Base-by-base conservation (phyloP, 1,139 yeast genomes). In the Debaryomycetaceae sp. region DNA sequence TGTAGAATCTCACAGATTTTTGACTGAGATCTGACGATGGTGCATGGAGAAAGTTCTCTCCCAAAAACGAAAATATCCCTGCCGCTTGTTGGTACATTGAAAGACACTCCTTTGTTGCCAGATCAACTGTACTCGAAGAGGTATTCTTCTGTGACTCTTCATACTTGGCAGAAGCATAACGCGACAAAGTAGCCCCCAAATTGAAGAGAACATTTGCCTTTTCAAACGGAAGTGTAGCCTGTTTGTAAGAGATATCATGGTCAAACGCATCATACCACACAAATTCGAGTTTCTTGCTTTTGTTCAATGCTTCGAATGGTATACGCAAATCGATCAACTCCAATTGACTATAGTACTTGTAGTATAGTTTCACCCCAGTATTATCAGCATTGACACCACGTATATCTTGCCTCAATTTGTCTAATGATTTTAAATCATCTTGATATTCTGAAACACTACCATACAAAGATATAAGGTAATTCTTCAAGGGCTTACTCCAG, bases 41-140 rank as follows among this genome's bases (percentile, higher is more conserved):
- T 0, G 97, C 95, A 64, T 91, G 95, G 34, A 91, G 65, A 58
- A 92, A 92, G 61, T 86, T 87, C 50, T 87, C 92, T 37, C 83
- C 74, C 29, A 91, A 70, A 50, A 79, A 87, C 46, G 77, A 75
- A 52, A 77, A 84, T 16, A 89, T 74, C 1, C 96, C 95, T 1
- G 95, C 85, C 2, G 96, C 82, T 45, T 82, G 84, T 49, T 88
- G 88, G 50, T 85, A 78, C 38, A 70, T 61, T 37, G 76, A 77
- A 47, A 83, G 73, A 0, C 89, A 73, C n/a, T 65, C 64, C 49
- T 86, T 88, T 28, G 59, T 49, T 43, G 73, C 61, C 6, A 73
- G 76, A 11, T 64, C 70, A 6, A 70, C 58, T 11, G 59, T 43
- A 2, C 61, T 56, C 6, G 59, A 57, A n/a, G 63, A 53, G 0